phyloP scores from a whole-genome alignment of 2,329 filamentous ascomycete species.

The Akanthomyces uredinophilus region DNA sequence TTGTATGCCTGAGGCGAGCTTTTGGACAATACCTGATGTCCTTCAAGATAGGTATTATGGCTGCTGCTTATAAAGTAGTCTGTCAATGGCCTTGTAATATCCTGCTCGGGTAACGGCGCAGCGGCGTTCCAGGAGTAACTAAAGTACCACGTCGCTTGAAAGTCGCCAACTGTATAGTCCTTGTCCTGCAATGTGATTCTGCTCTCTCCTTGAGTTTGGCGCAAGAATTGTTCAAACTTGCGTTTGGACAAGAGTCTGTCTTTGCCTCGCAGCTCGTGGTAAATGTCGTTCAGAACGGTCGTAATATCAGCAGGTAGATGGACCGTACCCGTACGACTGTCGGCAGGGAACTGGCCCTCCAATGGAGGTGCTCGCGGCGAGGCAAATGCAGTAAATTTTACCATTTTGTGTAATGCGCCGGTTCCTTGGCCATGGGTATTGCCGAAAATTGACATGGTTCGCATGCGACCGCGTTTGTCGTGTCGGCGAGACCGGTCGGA shows the following conservation, averaged over 20 bases:
- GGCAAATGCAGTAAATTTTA: conserved; percentile 30
- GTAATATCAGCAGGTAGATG: conserved; percentile 46
- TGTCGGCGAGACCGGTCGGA: background rate
- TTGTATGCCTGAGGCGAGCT: conserved; percentile 75
- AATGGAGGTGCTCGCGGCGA: conserved; percentile 25
- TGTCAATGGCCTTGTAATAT: conserved; percentile 64
- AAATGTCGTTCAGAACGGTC: conserved; percentile 43
- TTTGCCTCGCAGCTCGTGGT: conserved; percentile 37
- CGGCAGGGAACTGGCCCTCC: conserved; percentile 21
- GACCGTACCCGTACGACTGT: conserved; percentile 24
- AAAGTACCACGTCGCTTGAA: conserved; percentile 44
- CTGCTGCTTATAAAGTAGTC: conserved; percentile 95
- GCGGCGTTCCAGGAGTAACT: conserved; percentile 40
- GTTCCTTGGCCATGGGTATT: conserved; percentile 29
- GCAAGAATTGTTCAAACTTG: conserved; percentile 46
- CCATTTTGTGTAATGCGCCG: conserved; percentile 27
- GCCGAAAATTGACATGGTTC: conserved; percentile 37
- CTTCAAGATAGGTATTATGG: conserved; percentile 88
- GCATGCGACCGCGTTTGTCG: conserved; percentile 26
- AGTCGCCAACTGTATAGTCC: conserved; percentile 42
- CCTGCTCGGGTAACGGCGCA: conserved; percentile 43
- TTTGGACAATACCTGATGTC: conserved; percentile 76
- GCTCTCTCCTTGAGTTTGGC: conserved; percentile 42
- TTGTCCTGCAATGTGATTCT: conserved; percentile 33
- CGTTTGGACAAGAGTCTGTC: conserved; percentile 27